Conservation (phyloP, 441 rosid genomes). For the Brassica balearica region DNA sequence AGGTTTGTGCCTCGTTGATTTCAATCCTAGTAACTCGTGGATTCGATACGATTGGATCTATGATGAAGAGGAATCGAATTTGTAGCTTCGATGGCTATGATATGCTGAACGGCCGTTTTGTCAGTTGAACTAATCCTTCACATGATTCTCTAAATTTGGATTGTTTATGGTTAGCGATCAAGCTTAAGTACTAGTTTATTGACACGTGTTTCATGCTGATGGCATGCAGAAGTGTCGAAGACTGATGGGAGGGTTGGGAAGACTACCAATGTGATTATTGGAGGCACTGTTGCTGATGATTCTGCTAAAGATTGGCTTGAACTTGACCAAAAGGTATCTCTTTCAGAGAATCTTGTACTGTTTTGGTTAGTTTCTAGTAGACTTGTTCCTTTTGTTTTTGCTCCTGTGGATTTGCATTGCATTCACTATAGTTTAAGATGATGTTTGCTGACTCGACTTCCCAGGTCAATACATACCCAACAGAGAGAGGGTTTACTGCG, state of each 20-base stretch:
- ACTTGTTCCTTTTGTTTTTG: background rate
- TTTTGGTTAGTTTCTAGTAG: background rate
- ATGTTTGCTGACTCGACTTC: constrained; percentile 32
- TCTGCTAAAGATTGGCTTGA: constrained; percentile 88
- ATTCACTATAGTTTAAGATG: constrained; percentile 7
- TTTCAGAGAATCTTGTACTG: background rate
- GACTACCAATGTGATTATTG: constrained; percentile 90
- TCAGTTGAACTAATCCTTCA: background rate
- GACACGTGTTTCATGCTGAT: background rate
- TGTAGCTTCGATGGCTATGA: background rate
- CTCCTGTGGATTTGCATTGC: background rate
- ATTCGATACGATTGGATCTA: constrained; percentile 17
- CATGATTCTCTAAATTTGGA: background rate
- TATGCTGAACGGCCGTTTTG: background rate
- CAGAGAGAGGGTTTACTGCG: constrained; percentile 93
- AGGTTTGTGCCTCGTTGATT: constrained; percentile 43
- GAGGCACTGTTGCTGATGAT: constrained; percentile 92
- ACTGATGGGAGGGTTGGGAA: constrained; percentile 92
- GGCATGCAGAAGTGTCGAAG: constrained; percentile 81
- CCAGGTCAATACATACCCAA: constrained; percentile 92
- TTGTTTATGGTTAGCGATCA: background rate
- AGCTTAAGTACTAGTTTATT: background rate
- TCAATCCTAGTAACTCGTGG: background rate
- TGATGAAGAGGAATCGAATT: background rate
- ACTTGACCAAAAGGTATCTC: constrained; percentile 87